Percentiles rank a stretch among this genome's conserved stretches.
Evolutionary conservation across 306 rosid genomes (phyloP).

Genomic region (Lagenaria siceraria): DNA sequence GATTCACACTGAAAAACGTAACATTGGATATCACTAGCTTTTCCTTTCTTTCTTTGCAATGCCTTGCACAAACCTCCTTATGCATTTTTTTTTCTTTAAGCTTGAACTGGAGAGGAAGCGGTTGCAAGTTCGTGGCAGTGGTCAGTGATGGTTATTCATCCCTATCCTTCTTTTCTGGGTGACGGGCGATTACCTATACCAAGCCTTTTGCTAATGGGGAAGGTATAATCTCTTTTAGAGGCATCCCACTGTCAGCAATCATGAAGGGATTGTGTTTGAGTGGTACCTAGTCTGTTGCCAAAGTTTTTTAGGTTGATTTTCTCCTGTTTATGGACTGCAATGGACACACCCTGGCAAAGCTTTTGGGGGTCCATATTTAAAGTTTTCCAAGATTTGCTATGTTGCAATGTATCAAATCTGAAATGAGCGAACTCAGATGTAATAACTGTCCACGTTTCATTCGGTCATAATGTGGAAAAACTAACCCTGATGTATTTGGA

Average conservation of each 20-base stretch:
- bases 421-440: not conserved
- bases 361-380: not conserved
- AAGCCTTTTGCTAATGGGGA: constrained; percentile 18
- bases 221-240: constrained; percentile 12
- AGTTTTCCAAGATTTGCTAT: not conserved
- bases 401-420: not conserved
- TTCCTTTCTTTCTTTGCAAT: not conserved
- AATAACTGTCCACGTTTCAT: not conserved
- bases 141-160: constrained; percentile 31
- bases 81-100: constrained; percentile 21
- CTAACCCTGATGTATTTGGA: not conserved
- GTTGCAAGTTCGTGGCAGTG: constrained; percentile 53
- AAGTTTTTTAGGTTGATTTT: constrained; percentile 17
- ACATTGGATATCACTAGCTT: not conserved
- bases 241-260: constrained; percentile 26
- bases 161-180: not conserved
- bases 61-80: not conserved
- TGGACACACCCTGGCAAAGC: not conserved
- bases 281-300: constrained; percentile 8
- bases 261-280: constrained; percentile 19
- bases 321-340: constrained; percentile 1
- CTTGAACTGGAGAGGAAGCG: constrained; percentile 82
- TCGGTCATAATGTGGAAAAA: not conserved
- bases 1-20: not conserved
- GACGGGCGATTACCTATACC: constrained; percentile 16